Conservation (phyloP, 768 basidiomycete genomes). For the Polyporus arcularius region DNA sequence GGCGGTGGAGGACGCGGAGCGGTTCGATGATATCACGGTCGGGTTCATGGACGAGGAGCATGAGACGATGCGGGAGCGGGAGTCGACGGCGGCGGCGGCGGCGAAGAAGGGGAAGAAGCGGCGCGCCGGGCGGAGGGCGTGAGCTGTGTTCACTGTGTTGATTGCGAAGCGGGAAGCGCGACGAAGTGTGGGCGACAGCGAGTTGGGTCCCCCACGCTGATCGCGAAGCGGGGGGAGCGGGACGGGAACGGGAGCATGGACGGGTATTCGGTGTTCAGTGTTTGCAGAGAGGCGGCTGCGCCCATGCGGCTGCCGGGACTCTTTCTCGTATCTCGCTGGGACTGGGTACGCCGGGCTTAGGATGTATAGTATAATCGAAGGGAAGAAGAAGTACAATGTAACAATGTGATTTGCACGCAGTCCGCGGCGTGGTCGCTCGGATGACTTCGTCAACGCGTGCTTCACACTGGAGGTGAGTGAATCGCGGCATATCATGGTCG, state of each 20-base stretch:
- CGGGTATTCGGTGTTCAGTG: too few relatives aligned
- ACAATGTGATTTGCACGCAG: neutral
- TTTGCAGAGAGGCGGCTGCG: neutral
- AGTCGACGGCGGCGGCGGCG: slow-evolving; percentile 5
- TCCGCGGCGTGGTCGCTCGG: neutral
- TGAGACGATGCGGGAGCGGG: slow-evolving; percentile 13
- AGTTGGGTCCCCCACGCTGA: too few relatives aligned
- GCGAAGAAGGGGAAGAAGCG: slow-evolving; percentile 7
- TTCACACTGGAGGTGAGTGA: too few relatives aligned
- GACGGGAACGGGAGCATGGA: neutral
- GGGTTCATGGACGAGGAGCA: slow-evolving; percentile 39
- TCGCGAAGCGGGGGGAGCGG: too few relatives aligned
- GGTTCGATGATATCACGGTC: slow-evolving; percentile 38
- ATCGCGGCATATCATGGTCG: too few relatives aligned
- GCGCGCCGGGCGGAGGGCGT: slow-evolving; percentile 1
- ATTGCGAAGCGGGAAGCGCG: neutral
- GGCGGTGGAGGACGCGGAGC: slow-evolving; percentile 36
- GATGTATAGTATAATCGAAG: slow-evolving; percentile 3
- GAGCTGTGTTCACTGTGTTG: neutral
- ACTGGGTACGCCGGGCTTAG: neutral
- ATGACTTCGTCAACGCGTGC: too few relatives aligned
- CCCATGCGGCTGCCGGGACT: neutral
- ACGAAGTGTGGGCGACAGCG: too few relatives aligned
- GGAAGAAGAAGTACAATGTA: neutral
- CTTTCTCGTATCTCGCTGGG: neutral